Conservation (phyloP, 768 basidiomycete species). For the Amanita pallidorosea region DNA sequence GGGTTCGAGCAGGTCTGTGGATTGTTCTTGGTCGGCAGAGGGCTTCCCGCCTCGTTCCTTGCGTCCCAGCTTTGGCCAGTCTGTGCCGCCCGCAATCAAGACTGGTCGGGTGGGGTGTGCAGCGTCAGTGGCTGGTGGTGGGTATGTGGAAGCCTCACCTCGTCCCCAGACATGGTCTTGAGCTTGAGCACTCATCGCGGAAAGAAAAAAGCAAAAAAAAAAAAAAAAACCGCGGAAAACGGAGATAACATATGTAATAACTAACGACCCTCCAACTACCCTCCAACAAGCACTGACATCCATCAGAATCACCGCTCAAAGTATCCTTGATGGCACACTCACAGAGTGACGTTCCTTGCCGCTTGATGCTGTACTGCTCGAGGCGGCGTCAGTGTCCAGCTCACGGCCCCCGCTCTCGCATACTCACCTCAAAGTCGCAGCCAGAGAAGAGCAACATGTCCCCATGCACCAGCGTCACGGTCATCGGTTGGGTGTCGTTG, state of each 20-base stretch:
- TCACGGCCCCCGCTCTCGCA: constrained; percentile 7
- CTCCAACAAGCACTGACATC: constrained; percentile 2
- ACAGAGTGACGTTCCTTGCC: constrained; percentile 33
- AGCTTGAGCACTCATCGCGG: neutral
- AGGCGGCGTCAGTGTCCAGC: neutral
- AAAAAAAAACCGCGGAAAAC: neutral
- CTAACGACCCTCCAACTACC: too few species aligned
- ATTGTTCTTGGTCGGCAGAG: constrained; percentile 24
- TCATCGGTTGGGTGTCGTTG: neutral
- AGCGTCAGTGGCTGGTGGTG: neutral
- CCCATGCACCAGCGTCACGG: constrained; percentile 29
- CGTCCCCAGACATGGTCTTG: neutral
- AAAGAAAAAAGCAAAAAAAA: neutral
- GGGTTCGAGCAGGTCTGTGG: constrained; percentile 78
- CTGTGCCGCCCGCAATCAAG: constrained; percentile 77
- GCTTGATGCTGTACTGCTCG: constrained; percentile 31
- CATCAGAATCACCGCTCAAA: neutral
- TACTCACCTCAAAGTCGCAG: constrained; percentile 27
- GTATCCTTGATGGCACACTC: constrained; percentile 9
- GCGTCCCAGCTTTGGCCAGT: constrained; percentile 73
- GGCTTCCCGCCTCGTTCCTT: constrained; percentile 51
- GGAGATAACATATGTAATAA: neutral
- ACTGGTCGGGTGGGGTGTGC: constrained; percentile 29
- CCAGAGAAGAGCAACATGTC: constrained; percentile 30
- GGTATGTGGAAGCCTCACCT: neutral